These are phyloP conservation scores for Fusarium siculi DNA, from an alignment of 2,329 filamentous ascomycete genomes.

Conservation along the genomic window DNA sequence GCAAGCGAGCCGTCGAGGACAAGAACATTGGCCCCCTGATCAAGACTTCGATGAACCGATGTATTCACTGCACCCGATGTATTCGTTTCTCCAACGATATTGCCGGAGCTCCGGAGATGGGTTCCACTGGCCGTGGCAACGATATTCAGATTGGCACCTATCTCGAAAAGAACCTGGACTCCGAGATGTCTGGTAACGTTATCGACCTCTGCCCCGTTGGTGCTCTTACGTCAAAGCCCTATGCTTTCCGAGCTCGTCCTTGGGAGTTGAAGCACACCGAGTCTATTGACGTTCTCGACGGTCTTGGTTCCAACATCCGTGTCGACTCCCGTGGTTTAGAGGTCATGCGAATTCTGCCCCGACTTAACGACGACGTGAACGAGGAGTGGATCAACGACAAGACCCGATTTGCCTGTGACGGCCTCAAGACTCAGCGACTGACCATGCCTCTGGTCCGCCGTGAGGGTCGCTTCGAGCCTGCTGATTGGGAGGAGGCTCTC, in stretches of 20 bases:
- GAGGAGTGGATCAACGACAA: conserved; percentile 99
- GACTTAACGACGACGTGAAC: conserved; percentile 97
- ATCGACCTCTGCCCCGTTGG: conserved; percentile 98
- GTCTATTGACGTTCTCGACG: conserved; percentile 94
- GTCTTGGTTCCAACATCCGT: conserved; percentile 91
- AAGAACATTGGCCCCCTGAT: conserved; percentile 99
- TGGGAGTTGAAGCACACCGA: conserved; percentile 98
- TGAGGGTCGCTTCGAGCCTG: conserved; percentile 90
- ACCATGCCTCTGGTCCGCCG: conserved; percentile 91
- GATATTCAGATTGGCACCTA: conserved; percentile 98
- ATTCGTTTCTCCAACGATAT: conserved; percentile 98
- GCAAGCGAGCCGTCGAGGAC: conserved; percentile 98
- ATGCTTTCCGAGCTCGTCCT: conserved; percentile 94
- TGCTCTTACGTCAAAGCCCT: conserved; percentile 95
- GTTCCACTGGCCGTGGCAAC: conserved; percentile 94
- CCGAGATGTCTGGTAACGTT: conserved; percentile 95
- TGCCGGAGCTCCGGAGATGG: conserved; percentile 93
- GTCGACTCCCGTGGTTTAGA: conserved; percentile 93
- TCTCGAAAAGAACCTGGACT: conserved; percentile 91
- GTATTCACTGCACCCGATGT: conserved; percentile 98
- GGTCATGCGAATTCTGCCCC: conserved; percentile 93
- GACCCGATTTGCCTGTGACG: conserved; percentile 94
- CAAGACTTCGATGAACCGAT: conserved; percentile 99
- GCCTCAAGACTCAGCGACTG: conserved; percentile 93
- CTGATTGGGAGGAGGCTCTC: conserved; percentile 94